Base-by-base conservation (phyloP, 352 stramenopile species). In the Pythium scleroteichum region DNA sequence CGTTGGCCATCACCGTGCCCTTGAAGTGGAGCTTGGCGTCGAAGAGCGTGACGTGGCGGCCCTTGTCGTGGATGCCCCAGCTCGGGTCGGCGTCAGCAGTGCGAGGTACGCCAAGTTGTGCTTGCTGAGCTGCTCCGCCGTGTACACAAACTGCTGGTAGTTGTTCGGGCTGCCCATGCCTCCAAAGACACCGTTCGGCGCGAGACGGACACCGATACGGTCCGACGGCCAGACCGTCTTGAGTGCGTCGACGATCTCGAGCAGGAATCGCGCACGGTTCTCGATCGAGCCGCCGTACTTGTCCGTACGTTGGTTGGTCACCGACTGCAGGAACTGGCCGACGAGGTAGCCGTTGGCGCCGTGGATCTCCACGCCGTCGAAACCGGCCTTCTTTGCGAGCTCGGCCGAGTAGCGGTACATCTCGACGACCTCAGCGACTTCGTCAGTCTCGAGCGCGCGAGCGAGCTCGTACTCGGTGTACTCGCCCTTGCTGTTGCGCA, bases 331-430 rank as follows among this genome's bases (percentile, higher is more conserved):
- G 62, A 95, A 94, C 62, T 91, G 69, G 63, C 96, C 85, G 47
- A 97, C 63, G 14, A 97, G 65, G 60, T 97, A 97, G 19, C 88
- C 90, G 62, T 97, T 93, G 7, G 83, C 89, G 16, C 16, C 54
- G 69, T 97, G 90, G 40, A 97, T 62, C 56, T 97, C 86, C 20
- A 53, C 44, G 32, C 54, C 52, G 26, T 51, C 52, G 29, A 59
- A 59, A 20, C 50, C 50, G 22, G 50, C 96, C 71, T 23, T 86
- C 87, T 53, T 97, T 12, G 50, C 50, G 13, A 58, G 50, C 50
- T 27, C 48, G 2, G 47, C 6, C 81, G 82, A 5, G 41, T 79
- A 53, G 17, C 64, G 56, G 65, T 78, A 97, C 40, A 89, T 77
- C 26, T 82, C 42, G 16, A 94, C 71, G 16, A 75, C 62, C 7